phyloP scores from a whole-genome alignment of 2,329 filamentous ascomycete species.

The Mycocentrospora acerina region DNA sequence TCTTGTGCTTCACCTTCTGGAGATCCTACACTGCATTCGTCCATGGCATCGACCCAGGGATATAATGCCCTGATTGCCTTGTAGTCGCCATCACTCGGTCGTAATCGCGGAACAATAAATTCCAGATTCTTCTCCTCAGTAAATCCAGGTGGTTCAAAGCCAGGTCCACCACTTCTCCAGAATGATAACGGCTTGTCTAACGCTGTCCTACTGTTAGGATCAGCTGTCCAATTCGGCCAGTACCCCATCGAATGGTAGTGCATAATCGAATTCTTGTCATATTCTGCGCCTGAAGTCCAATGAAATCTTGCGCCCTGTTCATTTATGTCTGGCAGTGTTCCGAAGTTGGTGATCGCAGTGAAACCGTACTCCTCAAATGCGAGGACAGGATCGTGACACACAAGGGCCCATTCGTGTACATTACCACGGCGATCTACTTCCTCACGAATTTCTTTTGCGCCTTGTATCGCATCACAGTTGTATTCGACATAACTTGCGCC shows the following conservation, averaged over 20 bases:
- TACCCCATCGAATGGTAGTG: conserved; percentile 2
- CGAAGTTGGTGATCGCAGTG: not conserved
- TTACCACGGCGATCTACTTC: not conserved
- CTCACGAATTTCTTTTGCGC: conserved; percentile 1
- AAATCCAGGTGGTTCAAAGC: not conserved
- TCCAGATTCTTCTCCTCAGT: not conserved
- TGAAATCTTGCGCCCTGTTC: not conserved
- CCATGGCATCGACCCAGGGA: not conserved
- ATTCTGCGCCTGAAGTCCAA: conserved; percentile 1
- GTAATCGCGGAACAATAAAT: not conserved
- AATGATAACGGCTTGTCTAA: not conserved
- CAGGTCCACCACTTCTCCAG: not conserved
- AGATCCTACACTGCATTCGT: too few species aligned
- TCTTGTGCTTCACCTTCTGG: too few species aligned
- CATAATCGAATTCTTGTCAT: conserved; percentile 8
- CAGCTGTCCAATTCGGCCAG: not conserved
- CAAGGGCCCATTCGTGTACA: conserved; percentile 1
- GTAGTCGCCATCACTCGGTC: not conserved
- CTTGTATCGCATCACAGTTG: not conserved
- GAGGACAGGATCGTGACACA: conserved; percentile 4
- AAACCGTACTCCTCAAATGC: conserved; percentile 1
- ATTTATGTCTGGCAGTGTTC: not conserved
- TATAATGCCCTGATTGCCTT: not conserved
- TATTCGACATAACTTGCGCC: not conserved
- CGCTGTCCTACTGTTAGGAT: not conserved